These are phyloP conservation scores for Russula virescens DNA, from an alignment of 768 basidiomycete genomes.

Conservation along the genomic window DNA sequence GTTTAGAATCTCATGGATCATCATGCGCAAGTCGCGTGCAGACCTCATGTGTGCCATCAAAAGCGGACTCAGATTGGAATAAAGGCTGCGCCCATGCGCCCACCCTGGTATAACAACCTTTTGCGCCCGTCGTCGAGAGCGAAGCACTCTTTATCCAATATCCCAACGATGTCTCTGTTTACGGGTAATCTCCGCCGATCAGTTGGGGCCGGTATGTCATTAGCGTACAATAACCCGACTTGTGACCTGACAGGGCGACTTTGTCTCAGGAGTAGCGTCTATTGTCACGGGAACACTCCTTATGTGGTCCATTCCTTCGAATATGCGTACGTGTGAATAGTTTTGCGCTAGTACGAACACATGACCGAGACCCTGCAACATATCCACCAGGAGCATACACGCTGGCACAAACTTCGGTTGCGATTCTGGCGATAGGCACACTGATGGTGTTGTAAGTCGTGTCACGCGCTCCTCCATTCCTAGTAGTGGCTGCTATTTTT, in stretches of 20 bases:
- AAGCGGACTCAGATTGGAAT: conserved; percentile 6
- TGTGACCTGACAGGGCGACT: no score
- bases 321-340: conserved; percentile 22
- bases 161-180: conserved; percentile 19
- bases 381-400: conserved; percentile 29
- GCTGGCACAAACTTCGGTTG: conserved; percentile 61
- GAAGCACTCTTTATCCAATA: background rate
- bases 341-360: conserved; percentile 5
- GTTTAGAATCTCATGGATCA: conserved; percentile 12
- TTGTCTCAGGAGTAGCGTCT: conserved; percentile 9
- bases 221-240: background rate
- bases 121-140: conserved; percentile 4
- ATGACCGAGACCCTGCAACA: conserved; percentile 2
- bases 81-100: conserved; percentile 1
- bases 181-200: conserved; percentile 23
- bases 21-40: conserved; percentile 18
- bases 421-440: conserved; percentile 58
- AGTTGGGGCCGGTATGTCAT: conserved; percentile 18
- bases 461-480: conserved; percentile 13
- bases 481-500: background rate
- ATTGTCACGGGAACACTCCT: conserved; percentile 16
- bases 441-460: conserved; percentile 58
- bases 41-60: conserved; percentile 14
- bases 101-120: background rate
- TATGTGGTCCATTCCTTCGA: conserved; percentile 42